Evolutionary conservation across 2,329 filamentous ascomycete species (phyloP), one percentile per base, ranked within the genome.

Genomic region (Sporothrix pallida): DNA sequence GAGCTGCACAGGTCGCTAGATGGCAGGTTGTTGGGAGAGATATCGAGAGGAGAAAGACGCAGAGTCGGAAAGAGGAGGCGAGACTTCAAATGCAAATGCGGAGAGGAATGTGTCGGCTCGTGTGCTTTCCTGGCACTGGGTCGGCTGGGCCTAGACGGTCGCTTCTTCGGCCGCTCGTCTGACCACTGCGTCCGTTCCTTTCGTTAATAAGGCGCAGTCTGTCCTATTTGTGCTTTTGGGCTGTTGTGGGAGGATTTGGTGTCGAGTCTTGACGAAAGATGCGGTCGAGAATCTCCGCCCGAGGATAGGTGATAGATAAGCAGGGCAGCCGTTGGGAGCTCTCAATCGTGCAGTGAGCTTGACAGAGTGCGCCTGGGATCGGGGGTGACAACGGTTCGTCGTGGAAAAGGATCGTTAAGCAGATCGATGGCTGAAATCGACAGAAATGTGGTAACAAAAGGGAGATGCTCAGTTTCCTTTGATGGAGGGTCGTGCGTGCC

Each of bases 261-360:
- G 52, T 56, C 23, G n/a, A n/a, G 5, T 65, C 37, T 44, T 48
- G 62, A 23, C 48, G 62, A n/a, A 44, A 46, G 10, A 26, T 37
- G 62, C 23, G 10, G 17, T n/a, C 37, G 62, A 44, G 13, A 20
- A 7, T 67, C 42, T 67, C 62, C 62, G 62, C 62, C 62, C 42
- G 62, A 67, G 62, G 42, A 67, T 67, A 67, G 62, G 62, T 37
- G 62, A 48, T 67, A 26, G 62, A 67, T 67, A 48, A 63, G 60
- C 60, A 42, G 23, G 42, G 37, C 37, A 46, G 12, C 20, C 23
- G n/a, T 26, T 48, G 20, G 60, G n/a, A 65, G 60, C 60, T 65
- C 6, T 46, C 60, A 65, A 65, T 65, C 60, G 60, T 65, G 42
- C 37, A 20, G 42, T 67, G 42, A 37, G 31, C 31, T 37, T 5